Evolutionary conservation across 2,329 filamentous ascomycete genomes (phyloP).

Genomic region (Zymoseptoria tritici): DNA sequence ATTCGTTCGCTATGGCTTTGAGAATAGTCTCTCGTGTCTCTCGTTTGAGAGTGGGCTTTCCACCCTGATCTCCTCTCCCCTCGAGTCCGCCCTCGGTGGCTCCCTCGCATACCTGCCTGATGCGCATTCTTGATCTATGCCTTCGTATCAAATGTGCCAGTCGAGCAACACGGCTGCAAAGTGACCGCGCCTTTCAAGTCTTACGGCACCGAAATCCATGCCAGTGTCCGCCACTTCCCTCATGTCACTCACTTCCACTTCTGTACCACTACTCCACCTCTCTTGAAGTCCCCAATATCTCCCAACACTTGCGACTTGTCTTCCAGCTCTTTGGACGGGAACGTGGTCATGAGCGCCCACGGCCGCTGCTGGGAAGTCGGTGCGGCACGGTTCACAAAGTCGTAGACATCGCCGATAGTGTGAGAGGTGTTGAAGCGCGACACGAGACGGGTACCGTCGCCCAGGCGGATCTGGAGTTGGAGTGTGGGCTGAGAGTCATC

Average conservation of each 20-base stretch:
- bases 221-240: no score
- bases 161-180: no score
- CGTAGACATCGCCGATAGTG: constrained; percentile 70
- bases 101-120: no score
- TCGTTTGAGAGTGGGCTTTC: no score
- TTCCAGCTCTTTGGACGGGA: constrained; percentile 71
- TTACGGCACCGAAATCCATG: no score
- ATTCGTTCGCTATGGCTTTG: no score
- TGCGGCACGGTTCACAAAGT: constrained; percentile 61
- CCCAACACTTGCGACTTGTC: constrained; percentile 50
- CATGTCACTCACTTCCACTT: constrained; percentile 39
- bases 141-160: no score
- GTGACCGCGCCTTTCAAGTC: no score
- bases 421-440: constrained; percentile 75
- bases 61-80: no score
- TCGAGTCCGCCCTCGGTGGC: no score
- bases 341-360: constrained; percentile 74
- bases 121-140: no score
- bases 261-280: constrained; percentile 49
- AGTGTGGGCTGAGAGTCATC: constrained; percentile 62
- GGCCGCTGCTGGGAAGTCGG: constrained; percentile 49
- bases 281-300: constrained; percentile 44
- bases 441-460: constrained; percentile 68
- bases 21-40: no score
- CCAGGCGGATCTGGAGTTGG: constrained; percentile 68